These are phyloP conservation scores for Eutypa lata DNA, from an alignment of 2,329 filamentous ascomycete genomes.

Conservation along the genomic window DNA sequence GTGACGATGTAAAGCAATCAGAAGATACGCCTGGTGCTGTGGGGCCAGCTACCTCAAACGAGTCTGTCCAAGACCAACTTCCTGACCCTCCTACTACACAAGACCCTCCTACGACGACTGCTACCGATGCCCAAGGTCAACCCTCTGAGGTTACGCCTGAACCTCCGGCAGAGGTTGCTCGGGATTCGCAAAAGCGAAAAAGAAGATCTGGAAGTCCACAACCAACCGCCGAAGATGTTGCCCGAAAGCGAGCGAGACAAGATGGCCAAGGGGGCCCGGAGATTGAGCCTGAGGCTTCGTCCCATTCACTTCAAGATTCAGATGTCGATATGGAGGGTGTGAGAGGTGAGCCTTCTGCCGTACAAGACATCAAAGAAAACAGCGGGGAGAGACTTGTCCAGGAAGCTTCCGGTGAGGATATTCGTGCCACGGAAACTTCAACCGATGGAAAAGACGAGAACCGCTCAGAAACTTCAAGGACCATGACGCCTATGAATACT, in stretches of 20 bases:
- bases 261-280: slow-evolving; percentile 23
- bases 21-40: background rate
- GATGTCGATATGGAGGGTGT: slow-evolving; percentile 13
- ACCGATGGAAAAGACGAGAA: background rate
- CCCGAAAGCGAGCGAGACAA: slow-evolving; percentile 53
- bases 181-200: slow-evolving; percentile 64
- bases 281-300: background rate
- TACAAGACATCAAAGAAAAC: background rate
- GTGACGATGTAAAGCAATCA: background rate
- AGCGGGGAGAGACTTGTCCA: background rate
- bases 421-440: background rate
- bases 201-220: slow-evolving; percentile 62
- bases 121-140: slow-evolving; percentile 9
- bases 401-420: background rate
- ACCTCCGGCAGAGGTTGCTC: slow-evolving; percentile 25
- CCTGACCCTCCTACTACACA: slow-evolving; percentile 16
- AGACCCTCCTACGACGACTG: slow-evolving; percentile 17
- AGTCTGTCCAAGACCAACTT: slow-evolving; percentile 2
- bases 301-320: slow-evolving; percentile 1
- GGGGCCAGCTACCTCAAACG: background rate
- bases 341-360: slow-evolving; percentile 4
- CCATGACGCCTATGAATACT: slow-evolving; percentile 2
- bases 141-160: slow-evolving; percentile 20
- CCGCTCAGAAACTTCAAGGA: slow-evolving; percentile 1
- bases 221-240: slow-evolving; percentile 49